Evolutionary conservation across 2,329 filamentous ascomycete species (phyloP), one percentile per base, ranked within the genome.

Genomic region (Dryadomyces sulphureus): DNA sequence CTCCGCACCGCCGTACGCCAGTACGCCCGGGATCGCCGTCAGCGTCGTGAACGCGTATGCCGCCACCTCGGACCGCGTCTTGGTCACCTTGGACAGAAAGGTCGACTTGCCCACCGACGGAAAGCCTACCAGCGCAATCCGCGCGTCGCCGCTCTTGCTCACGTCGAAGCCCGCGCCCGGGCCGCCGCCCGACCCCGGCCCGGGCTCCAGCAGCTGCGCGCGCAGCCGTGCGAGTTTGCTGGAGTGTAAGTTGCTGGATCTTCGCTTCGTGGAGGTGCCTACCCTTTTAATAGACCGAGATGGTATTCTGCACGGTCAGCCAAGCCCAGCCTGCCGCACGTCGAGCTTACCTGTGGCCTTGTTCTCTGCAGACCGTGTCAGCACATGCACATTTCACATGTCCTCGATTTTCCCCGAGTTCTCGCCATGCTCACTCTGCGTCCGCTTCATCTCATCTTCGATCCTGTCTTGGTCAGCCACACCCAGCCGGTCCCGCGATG

Each of bases 401-500:
- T 25, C 7, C 20, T n/a, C 16, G 14, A 19, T 7, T 7, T n/a
- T 1, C 5, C 20, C 16, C 8, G 19, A 17, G 40, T 17, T 30
- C 27, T 11, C 19, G 1, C n/a, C n/a, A n/a, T 9, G 14, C 52
- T 49, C 78, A 94, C 90, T 98, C 71, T 98, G 92, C 59, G 92
- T 98, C 79, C 78, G 90, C 64, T 78, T 81, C 92, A 98, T 98
- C 82, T 98, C 92, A 68, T 94, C 89, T 77, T 98, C 92, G 59
- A 98, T 98, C 80, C 90, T 95, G 22, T 8, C 19, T 19, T 12
- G 1, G 43, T 40, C 38, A 40, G 43, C 25, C 21, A 2, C 19
- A 7, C 6, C 36, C 4, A n/a, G n/a, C n/a, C n/a, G n/a, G n/a
- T n/a, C n/a, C n/a, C n/a, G n/a, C n/a, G n/a, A n/a, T n/a, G n/a